Evolutionary conservation across 148 eudicot genomes (phyloP), one percentile per base, ranked within the genome.

Genomic region (Camellia lanceoleosa): DNA sequence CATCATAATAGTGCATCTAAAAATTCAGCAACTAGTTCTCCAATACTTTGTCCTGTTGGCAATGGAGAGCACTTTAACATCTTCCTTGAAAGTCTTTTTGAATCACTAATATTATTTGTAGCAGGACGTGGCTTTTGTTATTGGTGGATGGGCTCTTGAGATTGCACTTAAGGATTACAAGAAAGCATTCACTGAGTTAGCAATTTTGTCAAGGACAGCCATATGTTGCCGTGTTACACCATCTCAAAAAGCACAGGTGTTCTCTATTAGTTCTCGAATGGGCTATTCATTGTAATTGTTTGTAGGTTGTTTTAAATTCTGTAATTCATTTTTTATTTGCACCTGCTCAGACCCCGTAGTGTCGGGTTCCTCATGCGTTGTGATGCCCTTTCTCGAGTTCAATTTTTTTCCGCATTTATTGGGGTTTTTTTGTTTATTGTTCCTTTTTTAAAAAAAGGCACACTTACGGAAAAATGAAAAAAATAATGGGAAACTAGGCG

Each of bases 101-200:
- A 75, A 44, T 46, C 7, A 51, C 12, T 68, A 51, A 67, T 41
- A 51, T 74, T 72, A 58, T 43, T 74, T 83, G 4, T 75, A 13
- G 76, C 89, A 94, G 98, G 98, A 95, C 75, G 94, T 91, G 65
- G 98, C 98, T 68, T 95, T 95, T 87, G 96, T 95, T 81, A 85
- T 93, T 84, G 98, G 93, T 87, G 98, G 98, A 9, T 91, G 96
- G 94, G 96, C 98, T 80, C 97, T 95, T 81, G 98, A 95, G 85
- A 92, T 95, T 83, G 92, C 92, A 44, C 88, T 95, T 47, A 90
- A 88, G 76, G 89, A 89, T 83, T 80, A 87, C 81, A 89, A 85
- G 71, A 93, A 87, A 83, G 84, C 90, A 75, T 95, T 95, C 80
- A 90, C 97, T 23, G 98, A 95, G 78, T 83, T 95, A 66, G 97